A percentile compares a stretch with the other conserved stretches of the same genome.
Evolutionary conservation across 2,329 filamentous ascomycete genomes (phyloP).

Genomic region (Lachnellula occidentalis): DNA sequence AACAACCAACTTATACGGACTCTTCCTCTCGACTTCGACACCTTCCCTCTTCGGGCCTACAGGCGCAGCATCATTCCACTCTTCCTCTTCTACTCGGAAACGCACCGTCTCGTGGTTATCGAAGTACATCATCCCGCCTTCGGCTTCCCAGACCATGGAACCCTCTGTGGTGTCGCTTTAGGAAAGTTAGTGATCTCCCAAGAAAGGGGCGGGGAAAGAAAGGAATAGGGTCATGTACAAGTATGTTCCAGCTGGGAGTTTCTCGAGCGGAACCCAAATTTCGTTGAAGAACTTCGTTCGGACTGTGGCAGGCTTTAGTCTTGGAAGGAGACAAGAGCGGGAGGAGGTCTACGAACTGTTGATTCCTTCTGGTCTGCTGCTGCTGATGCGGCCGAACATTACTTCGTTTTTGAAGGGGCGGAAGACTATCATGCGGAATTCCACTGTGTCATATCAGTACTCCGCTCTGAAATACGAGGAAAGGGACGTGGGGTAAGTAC

Average conservation of each 20-base stretch:
- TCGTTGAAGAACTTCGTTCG: constrained; percentile 92
- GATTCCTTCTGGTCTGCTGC: constrained; percentile 66
- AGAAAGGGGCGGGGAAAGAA: neutral
- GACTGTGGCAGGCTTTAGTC: constrained; percentile 41
- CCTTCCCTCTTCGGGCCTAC: constrained; percentile 58
- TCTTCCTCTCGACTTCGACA: constrained; percentile 49
- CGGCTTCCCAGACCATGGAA: constrained; percentile 80
- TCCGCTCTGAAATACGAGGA: constrained; percentile 3
- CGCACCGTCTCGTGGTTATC: constrained; percentile 86
- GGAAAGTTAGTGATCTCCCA: constrained; percentile 6
- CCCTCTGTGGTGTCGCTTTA: constrained; percentile 61
- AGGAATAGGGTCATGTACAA: constrained; percentile 54
- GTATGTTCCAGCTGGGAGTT: constrained; percentile 68
- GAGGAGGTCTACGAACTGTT: constrained; percentile 45
- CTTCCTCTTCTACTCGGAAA: constrained; percentile 78
- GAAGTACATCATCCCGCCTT: constrained; percentile 72
- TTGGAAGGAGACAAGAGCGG: neutral
- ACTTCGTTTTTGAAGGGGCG: constrained; percentile 95
- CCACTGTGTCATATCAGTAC: constrained; percentile 50
- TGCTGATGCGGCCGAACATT: constrained; percentile 76
- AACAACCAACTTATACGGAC: constrained; percentile 65
- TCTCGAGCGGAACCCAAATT: constrained; percentile 70
- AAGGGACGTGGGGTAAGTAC: constrained; percentile 39
- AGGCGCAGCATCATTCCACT: constrained; percentile 86
- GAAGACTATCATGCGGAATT: constrained; percentile 91